These are phyloP conservation scores for Ogataea ramenticola DNA, from an alignment of 805 yeast species.

Conservation along the genomic window DNA sequence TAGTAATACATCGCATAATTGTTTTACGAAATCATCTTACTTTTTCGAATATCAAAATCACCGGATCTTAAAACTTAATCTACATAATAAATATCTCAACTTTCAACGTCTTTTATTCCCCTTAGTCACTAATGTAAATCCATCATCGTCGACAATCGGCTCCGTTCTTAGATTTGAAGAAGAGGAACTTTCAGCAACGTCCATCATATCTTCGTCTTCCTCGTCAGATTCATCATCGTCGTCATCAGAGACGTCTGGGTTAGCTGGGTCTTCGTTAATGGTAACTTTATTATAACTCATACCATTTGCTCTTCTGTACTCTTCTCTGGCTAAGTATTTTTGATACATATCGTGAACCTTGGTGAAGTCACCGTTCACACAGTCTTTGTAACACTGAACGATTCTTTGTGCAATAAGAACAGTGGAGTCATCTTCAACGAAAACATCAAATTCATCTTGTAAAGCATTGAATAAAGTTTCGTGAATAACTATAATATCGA, in stretches of 20 bases:
- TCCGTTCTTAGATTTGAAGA: slow-evolving; percentile 26
- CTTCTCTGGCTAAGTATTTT: slow-evolving; percentile 51
- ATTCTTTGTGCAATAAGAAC: slow-evolving; percentile 63
- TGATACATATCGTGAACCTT: slow-evolving; percentile 53
- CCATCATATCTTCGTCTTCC: slow-evolving; percentile 27
- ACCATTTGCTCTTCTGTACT: slow-evolving; percentile 23
- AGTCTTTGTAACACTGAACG: slow-evolving; percentile 59
- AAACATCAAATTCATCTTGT: slow-evolving; percentile 91
- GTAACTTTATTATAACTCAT: slow-evolving; percentile 29
- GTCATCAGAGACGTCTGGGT: slow-evolving; percentile 47
- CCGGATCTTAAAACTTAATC: too few species aligned
- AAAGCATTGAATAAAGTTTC: slow-evolving; percentile 81
- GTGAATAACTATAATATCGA: slow-evolving; percentile 76
- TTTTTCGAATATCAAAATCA: too few species aligned
- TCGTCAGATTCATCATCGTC: slow-evolving; percentile 41
- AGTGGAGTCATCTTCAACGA: slow-evolving; percentile 86
- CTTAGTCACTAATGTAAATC: slow-evolving; percentile 81
- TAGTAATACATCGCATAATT: too few species aligned
- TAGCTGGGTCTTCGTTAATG: slow-evolving; percentile 53
- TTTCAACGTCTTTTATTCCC: slow-evolving; percentile 49
- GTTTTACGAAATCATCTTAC: too few species aligned
- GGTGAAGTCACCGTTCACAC: slow-evolving; percentile 42
- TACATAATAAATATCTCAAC: background rate
- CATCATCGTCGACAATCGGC: slow-evolving; percentile 78
- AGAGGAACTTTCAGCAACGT: slow-evolving; percentile 20